Conservation (phyloP, 2,329 filamentous ascomycete species). For the Talaromyces marneffei region DNA sequence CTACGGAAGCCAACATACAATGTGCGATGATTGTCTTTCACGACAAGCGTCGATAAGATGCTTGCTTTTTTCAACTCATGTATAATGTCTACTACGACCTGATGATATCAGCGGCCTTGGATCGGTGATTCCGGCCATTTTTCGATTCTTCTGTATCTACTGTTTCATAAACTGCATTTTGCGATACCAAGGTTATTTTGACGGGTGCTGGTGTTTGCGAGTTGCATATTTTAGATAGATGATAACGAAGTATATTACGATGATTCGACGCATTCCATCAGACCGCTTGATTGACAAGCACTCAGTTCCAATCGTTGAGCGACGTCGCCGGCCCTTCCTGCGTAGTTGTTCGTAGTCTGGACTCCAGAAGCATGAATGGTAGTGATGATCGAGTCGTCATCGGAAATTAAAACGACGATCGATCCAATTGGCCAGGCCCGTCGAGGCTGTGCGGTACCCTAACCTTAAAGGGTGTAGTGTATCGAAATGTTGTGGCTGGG, state of each 20-base stretch:
- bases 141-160: background rate
- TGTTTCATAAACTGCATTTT: slow-evolving; percentile 4
- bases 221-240: slow-evolving; percentile 3
- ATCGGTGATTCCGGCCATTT: background rate
- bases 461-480: background rate
- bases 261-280: background rate
- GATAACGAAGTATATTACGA: background rate
- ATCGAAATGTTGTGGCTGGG: background rate
- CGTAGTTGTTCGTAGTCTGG: background rate
- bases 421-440: background rate
- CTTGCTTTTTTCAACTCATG: background rate
- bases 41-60: background rate
- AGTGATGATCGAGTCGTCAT: background rate
- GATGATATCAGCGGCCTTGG: background rate
- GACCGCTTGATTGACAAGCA: too few relatives aligned
- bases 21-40: slow-evolving; percentile 29
- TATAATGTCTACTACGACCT: background rate
- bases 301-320: too few relatives aligned
- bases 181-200: slow-evolving; percentile 7
- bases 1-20: slow-evolving; percentile 74
- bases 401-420: background rate
- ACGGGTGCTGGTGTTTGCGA: background rate
- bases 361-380: background rate
- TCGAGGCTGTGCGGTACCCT: background rate
- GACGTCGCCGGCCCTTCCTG: too few relatives aligned